Evolutionary conservation across 306 rosid genomes (phyloP), one percentile per base, ranked within the genome.

Genomic region (Sechiopsis laciniata): DNA sequence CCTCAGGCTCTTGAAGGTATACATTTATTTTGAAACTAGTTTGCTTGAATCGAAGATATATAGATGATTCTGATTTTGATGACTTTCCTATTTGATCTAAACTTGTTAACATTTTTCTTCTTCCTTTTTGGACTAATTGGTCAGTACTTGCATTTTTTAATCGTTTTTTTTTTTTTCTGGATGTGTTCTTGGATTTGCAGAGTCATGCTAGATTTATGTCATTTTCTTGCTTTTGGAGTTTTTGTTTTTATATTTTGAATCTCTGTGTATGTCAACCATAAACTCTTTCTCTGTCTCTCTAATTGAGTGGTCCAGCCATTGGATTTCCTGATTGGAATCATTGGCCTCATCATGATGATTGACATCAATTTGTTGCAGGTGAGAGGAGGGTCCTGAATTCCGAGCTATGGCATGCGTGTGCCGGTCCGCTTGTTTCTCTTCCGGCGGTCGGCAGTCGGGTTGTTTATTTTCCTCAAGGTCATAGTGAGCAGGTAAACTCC

Each of bases 331-430:
- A 52, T 67, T 46, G 72, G 37, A 70, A 52, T 26, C 24, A 70
- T 55, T 77, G 77, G 42, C 21, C 11, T 77, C 77, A 48, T 61
- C 11, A 63, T 76, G 69, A 24, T 76, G 73, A 64, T 62, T 73
- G 19, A 64, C 73, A 72, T 73, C 74, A 52, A 73, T 83, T 87
- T 42, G 6, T 81, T 90, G 83, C 86, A 93, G 99, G 95, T 76
- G 99, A 91, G 85, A 86, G 72, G 82, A 82, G 90, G 84, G 96
- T 89, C 77, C 85, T 91, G 71, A 94, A 93, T 80, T 90, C 98
- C 29, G 98, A 93, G 82, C 98, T 93, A 26, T 93, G 98, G 98
- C 98, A 90, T 84, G 98, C 98, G 59, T 93, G 98, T 84, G 98
- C 98, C 40, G 97, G 98, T 46, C 97, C 98, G 75, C 97, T 93